A percentile compares a stretch with the other conserved stretches of the same genome.
Evolutionary conservation across 2,329 filamentous ascomycete species (phyloP).

Genomic region (Scortechinia acanthostroma): DNA sequence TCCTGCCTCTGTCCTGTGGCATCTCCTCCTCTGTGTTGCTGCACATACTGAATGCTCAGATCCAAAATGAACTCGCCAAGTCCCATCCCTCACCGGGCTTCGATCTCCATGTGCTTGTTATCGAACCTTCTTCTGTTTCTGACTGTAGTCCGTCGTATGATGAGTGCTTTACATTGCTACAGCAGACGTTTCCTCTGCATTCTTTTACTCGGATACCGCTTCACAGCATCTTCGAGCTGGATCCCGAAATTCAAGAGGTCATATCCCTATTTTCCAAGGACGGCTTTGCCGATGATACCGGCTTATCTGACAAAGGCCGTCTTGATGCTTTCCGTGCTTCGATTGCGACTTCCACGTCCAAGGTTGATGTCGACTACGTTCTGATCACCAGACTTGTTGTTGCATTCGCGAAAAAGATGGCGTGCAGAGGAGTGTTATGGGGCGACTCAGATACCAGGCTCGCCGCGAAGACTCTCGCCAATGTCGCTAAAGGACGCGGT

Average conservation of each 20-base stretch:
- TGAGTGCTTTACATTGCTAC: not conserved
- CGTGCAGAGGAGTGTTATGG: not conserved
- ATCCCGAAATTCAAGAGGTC: not conserved
- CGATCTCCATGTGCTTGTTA: not conserved
- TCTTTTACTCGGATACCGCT: not conserved
- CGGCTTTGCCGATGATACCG: not conserved
- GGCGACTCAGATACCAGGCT: not conserved
- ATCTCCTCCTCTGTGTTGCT: not conserved
- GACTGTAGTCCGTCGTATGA: not conserved
- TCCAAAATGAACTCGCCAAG: not conserved
- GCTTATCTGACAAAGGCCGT: not conserved
- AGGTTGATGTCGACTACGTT: not conserved
- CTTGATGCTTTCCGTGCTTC: not conserved
- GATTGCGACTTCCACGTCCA: not conserved
- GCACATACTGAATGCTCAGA: not conserved
- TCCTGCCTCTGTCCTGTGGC: not conserved
- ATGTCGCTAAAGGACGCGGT: not conserved
- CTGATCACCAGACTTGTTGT: not conserved
- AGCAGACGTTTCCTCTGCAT: not conserved
- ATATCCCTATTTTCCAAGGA: not conserved
- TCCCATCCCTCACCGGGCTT: not conserved
- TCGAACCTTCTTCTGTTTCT: not conserved
- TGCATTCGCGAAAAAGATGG: not conserved
- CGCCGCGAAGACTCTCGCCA: not conserved
- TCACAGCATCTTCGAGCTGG: not conserved